phyloP scores from a whole-genome alignment of 2,329 filamentous ascomycete genomes.

The Byssochlamys sp. region DNA sequence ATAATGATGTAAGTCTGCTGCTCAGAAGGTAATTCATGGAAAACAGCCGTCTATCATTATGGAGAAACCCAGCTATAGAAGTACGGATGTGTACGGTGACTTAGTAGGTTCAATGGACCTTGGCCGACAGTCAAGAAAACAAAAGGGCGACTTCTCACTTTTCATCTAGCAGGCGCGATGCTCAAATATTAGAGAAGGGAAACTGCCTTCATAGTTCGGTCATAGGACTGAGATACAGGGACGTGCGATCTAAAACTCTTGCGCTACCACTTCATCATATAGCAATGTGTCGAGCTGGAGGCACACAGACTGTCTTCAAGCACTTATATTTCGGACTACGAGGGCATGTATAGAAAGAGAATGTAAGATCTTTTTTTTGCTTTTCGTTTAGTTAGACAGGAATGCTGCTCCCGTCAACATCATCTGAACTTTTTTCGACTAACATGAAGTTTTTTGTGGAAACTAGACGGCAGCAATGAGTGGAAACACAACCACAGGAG shows the following conservation, averaged over 20 bases:
- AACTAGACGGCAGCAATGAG: not conserved
- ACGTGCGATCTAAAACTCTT: not conserved
- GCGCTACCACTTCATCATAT: not conserved
- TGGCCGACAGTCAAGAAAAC: too few species aligned
- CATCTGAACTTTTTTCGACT: not conserved
- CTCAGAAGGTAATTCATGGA: not conserved
- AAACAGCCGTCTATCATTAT: not conserved
- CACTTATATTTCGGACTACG: not conserved
- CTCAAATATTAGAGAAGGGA: not conserved
- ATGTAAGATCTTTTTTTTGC: not conserved
- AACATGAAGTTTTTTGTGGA: not conserved
- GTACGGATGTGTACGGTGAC: too few species aligned
- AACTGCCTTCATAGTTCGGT: not conserved
- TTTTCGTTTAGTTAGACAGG: not conserved
- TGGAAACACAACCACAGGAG: not conserved
- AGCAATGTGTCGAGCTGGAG: too few species aligned
- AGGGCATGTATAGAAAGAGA: not conserved
- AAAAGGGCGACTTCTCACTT: too few species aligned
- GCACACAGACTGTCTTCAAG: too few species aligned
- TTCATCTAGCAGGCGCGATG: not conserved
- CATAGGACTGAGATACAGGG: not conserved
- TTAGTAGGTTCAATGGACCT: too few species aligned
- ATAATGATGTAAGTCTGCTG: not conserved
- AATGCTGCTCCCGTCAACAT: not conserved
- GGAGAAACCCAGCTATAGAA: not conserved